Conservation (phyloP, 2,329 filamentous ascomycete genomes). For the Penicillium frequentans region DNA sequence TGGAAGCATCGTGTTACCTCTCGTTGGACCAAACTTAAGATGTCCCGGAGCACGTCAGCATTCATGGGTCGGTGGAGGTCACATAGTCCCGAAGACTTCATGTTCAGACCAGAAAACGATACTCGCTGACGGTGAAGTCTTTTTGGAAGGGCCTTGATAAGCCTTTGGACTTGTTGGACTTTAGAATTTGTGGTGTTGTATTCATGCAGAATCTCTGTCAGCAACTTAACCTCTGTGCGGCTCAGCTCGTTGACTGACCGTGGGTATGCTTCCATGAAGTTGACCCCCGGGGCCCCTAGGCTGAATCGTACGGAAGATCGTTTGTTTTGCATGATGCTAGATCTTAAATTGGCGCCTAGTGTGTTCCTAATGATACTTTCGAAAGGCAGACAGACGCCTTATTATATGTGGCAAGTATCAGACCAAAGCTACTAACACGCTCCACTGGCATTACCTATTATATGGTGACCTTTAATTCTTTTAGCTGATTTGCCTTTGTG, state of each 20-base stretch:
- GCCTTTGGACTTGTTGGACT: constrained; percentile 4
- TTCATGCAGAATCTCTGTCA: constrained; percentile 22
- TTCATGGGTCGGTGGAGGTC: constrained; percentile 25
- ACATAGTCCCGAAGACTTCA: constrained; percentile 14
- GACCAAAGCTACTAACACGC: neutral
- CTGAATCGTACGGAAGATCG: neutral
- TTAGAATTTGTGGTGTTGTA: constrained; percentile 12
- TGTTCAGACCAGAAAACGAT: neutral
- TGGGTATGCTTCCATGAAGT: constrained; percentile 14
- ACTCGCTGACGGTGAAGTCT: constrained; percentile 3
- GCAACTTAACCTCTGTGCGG: constrained; percentile 17
- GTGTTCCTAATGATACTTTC: neutral
- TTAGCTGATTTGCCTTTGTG: neutral
- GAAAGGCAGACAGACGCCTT: neutral
- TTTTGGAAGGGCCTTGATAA: constrained; percentile 19
- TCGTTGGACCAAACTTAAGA: constrained; percentile 19
- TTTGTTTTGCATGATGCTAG: neutral
- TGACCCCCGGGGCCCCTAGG: neutral
- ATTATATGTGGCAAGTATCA: neutral
- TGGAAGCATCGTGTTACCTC: constrained; percentile 28
- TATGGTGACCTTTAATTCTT: too few species aligned
- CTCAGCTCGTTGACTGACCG: constrained; percentile 19
- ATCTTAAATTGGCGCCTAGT: neutral
- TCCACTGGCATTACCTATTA: neutral
- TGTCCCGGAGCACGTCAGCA: constrained; percentile 18